phyloP scores from a whole-genome alignment of 805 yeast species.

The Suhomyces sp. region DNA sequence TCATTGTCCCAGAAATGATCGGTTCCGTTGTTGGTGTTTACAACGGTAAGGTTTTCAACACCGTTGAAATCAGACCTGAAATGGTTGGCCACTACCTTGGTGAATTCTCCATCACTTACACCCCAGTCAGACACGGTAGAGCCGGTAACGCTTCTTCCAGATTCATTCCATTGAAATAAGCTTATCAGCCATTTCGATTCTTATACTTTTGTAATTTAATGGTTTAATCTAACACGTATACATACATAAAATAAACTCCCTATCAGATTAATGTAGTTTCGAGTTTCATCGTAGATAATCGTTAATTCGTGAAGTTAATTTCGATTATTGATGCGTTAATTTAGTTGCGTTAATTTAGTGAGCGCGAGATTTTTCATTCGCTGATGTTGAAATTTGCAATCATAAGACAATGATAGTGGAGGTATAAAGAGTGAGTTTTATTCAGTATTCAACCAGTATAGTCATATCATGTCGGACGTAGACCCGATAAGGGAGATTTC shows the following conservation, averaged over 20 bases:
- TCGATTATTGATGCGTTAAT: background rate
- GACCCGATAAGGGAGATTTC: slow-evolving; percentile 38
- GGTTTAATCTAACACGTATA: slow-evolving; percentile 11
- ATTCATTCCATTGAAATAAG: slow-evolving; percentile 66
- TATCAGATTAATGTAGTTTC: background rate
- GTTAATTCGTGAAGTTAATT: too few species aligned
- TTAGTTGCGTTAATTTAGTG: background rate
- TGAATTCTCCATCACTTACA: slow-evolving; percentile 99
- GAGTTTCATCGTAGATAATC: background rate
- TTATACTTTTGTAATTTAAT: slow-evolving; percentile 11
- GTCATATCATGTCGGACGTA: background rate
- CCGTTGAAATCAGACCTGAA: slow-evolving; percentile 97
- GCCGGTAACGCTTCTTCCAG: slow-evolving; percentile 82
- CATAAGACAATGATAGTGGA: background rate
- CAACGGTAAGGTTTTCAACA: slow-evolving; percentile 99
- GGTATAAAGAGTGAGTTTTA: background rate
- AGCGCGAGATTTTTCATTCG: slow-evolving; percentile 2
- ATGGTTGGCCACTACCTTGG: slow-evolving; percentile 99
- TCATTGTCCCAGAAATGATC: slow-evolving; percentile 98
- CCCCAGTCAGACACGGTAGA: slow-evolving; percentile 99
- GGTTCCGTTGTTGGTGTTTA: slow-evolving; percentile 98
- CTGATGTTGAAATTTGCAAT: background rate
- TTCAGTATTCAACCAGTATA: background rate
- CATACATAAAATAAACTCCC: slow-evolving; percentile 4
- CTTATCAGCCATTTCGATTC: slow-evolving; percentile 4